Percentiles rank a stretch among this genome's conserved stretches.
Evolutionary conservation across 2,329 filamentous ascomycete species (phyloP).

Genomic region (Cercospora nicotianae): DNA sequence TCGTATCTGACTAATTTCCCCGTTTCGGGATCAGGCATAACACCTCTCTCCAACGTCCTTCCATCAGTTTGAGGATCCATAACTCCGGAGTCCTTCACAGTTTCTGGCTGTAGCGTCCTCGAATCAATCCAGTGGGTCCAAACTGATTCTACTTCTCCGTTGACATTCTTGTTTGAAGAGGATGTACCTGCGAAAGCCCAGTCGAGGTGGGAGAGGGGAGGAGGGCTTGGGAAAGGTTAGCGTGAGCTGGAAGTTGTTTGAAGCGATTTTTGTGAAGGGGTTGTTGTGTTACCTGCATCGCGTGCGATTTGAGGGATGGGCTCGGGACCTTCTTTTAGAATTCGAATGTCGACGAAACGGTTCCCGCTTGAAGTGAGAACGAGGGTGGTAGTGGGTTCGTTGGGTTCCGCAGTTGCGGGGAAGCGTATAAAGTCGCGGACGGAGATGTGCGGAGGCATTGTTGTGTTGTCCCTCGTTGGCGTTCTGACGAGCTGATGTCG

Average conservation of each 20-base stretch:
- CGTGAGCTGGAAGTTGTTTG: not conserved
- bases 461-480: too few relatives aligned
- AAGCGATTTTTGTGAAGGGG: not conserved
- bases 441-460: slow-evolving; percentile 51
- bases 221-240: slow-evolving; percentile 27
- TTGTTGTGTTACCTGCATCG: slow-evolving; percentile 3
- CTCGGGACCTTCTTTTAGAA: slow-evolving; percentile 42
- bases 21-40: slow-evolving; percentile 60
- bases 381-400: slow-evolving; percentile 63
- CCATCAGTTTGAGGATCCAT: slow-evolving; percentile 51
- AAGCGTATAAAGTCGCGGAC: slow-evolving; percentile 61
- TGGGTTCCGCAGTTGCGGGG: slow-evolving; percentile 46
- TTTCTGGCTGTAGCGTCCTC: slow-evolving; percentile 43
- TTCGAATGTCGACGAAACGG: slow-evolving; percentile 63
- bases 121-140: slow-evolving; percentile 65
- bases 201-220: slow-evolving; percentile 50
- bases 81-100: slow-evolving; percentile 56
- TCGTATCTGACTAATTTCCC: slow-evolving; percentile 56
- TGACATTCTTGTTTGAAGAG: slow-evolving; percentile 34
- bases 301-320: slow-evolving; percentile 6
- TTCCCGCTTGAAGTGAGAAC: slow-evolving; percentile 61
- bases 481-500: too few relatives aligned
- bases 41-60: slow-evolving; percentile 56
- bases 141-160: slow-evolving; percentile 34
- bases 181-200: slow-evolving; percentile 66